Evolutionary conservation across 768 basidiomycete species (phyloP).

Genomic region (Podaxis rugospora): DNA sequence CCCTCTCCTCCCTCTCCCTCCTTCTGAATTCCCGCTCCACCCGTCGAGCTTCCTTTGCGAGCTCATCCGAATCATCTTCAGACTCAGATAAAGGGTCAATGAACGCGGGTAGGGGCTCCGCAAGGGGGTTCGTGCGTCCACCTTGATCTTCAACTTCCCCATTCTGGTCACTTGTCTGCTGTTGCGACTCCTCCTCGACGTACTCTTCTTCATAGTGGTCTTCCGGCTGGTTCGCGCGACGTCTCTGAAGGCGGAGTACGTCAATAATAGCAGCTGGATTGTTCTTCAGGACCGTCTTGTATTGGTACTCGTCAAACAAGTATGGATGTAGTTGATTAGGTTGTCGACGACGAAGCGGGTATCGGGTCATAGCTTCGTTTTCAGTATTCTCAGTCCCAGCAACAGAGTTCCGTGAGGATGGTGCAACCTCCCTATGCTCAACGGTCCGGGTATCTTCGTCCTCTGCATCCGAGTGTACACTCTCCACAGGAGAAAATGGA

Average conservation of each 20-base stretch:
- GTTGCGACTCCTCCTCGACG: slow-evolving; percentile 4
- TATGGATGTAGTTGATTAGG: slow-evolving; percentile 10
- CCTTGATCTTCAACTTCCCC: not conserved
- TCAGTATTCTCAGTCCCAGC: not conserved
- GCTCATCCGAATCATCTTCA: slow-evolving; percentile 4
- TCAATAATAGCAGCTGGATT: slow-evolving; percentile 11
- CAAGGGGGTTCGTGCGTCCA: not conserved
- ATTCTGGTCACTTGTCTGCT: not conserved
- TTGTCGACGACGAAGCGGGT: slow-evolving; percentile 10
- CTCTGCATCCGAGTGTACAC: not conserved
- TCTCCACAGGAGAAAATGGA: slow-evolving; percentile 1
- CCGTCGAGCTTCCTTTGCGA: slow-evolving; percentile 8
- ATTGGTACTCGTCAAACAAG: not conserved
- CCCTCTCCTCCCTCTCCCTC: slow-evolving; percentile 1
- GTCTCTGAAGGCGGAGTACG: slow-evolving; percentile 3
- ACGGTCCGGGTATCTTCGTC: not conserved
- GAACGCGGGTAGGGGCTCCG: not conserved
- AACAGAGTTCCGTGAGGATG: not conserved
- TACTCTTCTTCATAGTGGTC: slow-evolving; percentile 8
- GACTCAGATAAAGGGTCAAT: slow-evolving; percentile 7
- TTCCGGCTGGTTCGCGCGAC: not conserved
- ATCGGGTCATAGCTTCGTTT: not conserved
- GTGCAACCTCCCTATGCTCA: not conserved
- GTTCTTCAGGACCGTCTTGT: slow-evolving; percentile 3
- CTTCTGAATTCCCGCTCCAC: not conserved